Base-by-base conservation (phyloP, 495 filamentous ascomycete genomes). In the Cercophora samala region DNA sequence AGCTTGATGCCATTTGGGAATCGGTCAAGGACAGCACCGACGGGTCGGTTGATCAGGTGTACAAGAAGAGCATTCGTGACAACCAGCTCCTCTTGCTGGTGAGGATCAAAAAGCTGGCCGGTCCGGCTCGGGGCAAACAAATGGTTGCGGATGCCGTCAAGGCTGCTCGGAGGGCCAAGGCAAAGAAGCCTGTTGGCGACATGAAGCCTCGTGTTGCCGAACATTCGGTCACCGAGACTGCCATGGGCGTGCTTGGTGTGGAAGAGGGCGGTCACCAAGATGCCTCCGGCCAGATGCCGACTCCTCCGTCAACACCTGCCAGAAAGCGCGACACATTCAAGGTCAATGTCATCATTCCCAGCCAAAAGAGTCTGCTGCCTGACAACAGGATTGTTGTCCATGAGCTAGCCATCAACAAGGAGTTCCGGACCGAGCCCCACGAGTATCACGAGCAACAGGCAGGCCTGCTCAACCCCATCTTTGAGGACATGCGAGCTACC, bases 1-100 rank as follows among this genome's bases (percentile, higher is more conserved):
- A 97, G 75, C 81, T 99, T 19, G 95, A 99, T 74, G 87, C 93
- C 24, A 99, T 99, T 37, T 97, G 93, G 89, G 93, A 97, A 74
- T 93, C 91, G 9, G 94, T 98, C 73, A 98, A 98, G 71, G 88
- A 96, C 75, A 91, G 94, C 68, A 89, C 85, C 21, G 89, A 91
- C 52, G 91, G 89, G n/a, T 88, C 88, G 23, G 95, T 96, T 25
- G 87, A 93, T 51, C 88, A 89, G 54, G 93, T 97, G 60, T 99
- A 97, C 75, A 88, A 88, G 66, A 88, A 97, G 72, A 96, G 93
- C 51, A 97, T 99, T 65, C 85, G 92, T 13, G 90, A 97, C 69
- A 97, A 97, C 72, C 95, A 99, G 74, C 85, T 96, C 21, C 85
- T 96, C 62, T 82, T 99, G 26, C 86, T 98, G 66, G 91, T 93